Base-by-base conservation (phyloP, 306 rosid species). In the Cucurbita maxima region DNA sequence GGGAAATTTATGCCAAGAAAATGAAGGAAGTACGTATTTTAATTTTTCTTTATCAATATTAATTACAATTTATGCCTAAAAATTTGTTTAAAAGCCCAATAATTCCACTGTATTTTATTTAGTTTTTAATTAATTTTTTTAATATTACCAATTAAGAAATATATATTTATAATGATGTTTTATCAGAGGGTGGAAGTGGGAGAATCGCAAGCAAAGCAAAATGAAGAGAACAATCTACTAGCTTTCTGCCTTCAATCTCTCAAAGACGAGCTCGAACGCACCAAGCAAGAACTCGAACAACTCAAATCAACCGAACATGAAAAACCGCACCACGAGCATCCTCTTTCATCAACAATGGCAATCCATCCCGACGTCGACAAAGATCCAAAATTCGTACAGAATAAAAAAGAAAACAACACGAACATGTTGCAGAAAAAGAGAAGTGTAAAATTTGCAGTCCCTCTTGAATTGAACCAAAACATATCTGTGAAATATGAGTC, bases 381-480 rank as follows among this genome's bases (percentile, higher is more conserved):
- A 73, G 55, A 73, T 57, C 48, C 57, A 6, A 73, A 73, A 37
- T 73, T 73, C 64, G 62, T 73, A 2, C 68, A 83, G n/a, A 83
- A 82, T 0, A 82, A 25, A 44, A 74, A 45, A 10, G 41, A 22
- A 34, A 25, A 4, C 20, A 22, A 5, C 12, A 43, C 0, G 13
- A 67, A 10, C 14, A 48, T 44, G 3, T 8, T 58, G 30, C 79
- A 81, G 6, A 87, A 78, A 72, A 87, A 82, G 45, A 84, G 98
- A 77, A 83, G 77, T 9, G 98, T 92, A 84, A 88, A 87, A 61
- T 92, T 92, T 70, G 92, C 98, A 8, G 88, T 86, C 57, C 96
- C 98, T 76, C 88, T 89, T 73, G 82, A 85, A 7, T 58, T 82
- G 11, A 86, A 87, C 66, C 78, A 76, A 25, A 86, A 84, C 37